phyloP scores from a whole-genome alignment of 169 alveolate species.

The Cryptosporidium baileyi region DNA sequence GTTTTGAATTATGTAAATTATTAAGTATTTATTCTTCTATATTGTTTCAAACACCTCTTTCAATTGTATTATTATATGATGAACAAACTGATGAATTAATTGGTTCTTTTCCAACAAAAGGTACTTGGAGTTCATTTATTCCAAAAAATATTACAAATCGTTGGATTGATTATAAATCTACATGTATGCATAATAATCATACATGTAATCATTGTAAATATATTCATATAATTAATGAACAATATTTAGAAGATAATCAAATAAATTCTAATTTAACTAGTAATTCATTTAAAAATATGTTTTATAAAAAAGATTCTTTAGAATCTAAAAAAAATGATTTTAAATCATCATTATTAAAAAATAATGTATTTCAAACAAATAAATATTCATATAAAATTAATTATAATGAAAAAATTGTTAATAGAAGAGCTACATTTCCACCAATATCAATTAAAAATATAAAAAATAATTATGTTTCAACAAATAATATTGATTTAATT shows the following conservation, averaged over 20 bases:
- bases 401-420: background rate
- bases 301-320: background rate
- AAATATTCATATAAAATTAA: background rate
- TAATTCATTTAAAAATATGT: background rate
- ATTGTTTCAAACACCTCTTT: slow-evolving; percentile 56
- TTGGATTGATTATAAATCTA: slow-evolving; percentile 55
- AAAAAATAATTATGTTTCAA: background rate
- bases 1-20: slow-evolving; percentile 52
- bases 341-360: background rate
- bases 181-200: slow-evolving; percentile 32
- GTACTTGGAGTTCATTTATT: slow-evolving; percentile 43
- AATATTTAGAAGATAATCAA: background rate
- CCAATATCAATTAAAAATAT: slow-evolving; percentile 20
- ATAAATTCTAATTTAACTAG: background rate
- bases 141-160: slow-evolving; percentile 35
- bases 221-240: background rate
- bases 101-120: slow-evolving; percentile 59
- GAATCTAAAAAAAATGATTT: background rate
- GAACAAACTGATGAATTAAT: slow-evolving; percentile 16
- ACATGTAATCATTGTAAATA: slow-evolving; percentile 8
- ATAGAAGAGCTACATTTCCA: slow-evolving; percentile 68
- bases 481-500: background rate
- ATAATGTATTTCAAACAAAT: background rate
- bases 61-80: slow-evolving; percentile 34
- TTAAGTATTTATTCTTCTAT: slow-evolving; percentile 35